Evolutionary conservation across 176 grass and related monocot species (phyloP).

Genomic region (Aegilops bicornis): DNA sequence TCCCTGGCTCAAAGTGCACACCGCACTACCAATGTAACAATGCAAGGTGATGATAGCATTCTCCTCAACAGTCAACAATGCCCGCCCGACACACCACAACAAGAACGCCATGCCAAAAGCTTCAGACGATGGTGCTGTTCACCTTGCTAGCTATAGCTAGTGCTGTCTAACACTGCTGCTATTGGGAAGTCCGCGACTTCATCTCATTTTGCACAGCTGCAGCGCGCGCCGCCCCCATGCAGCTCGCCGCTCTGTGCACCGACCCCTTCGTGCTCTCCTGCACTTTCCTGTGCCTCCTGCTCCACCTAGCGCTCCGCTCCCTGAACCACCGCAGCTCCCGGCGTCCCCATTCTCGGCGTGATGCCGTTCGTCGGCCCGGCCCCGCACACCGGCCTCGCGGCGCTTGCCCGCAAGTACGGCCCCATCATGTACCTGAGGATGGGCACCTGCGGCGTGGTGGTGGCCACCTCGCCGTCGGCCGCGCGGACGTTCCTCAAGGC

Average conservation of each 20-base stretch:
- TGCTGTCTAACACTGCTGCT: too few relatives aligned
- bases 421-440: slow-evolving; percentile 63
- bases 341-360: slow-evolving; percentile 58
- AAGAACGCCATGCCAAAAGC: too few relatives aligned
- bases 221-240: slow-evolving; percentile 4
- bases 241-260: slow-evolving; percentile 34
- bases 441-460: slow-evolving; percentile 33
- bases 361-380: slow-evolving; percentile 57
- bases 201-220: background rate
- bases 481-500: slow-evolving; percentile 67
- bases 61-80: too few relatives aligned
- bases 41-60: background rate
- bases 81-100: too few relatives aligned
- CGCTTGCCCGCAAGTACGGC: slow-evolving; percentile 49
- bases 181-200: background rate
- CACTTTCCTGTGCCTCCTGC: slow-evolving; percentile 56
- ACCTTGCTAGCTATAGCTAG: too few relatives aligned
- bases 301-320: slow-evolving; percentile 71
- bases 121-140: too few relatives aligned
- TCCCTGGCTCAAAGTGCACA: background rate
- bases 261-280: slow-evolving; percentile 53
- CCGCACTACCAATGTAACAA: background rate
- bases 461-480: slow-evolving; percentile 57
- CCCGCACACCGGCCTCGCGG: slow-evolving; percentile 60
- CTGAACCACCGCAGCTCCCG: too few relatives aligned